Evolutionary conservation across 202 grass and related monocot genomes (phyloP).

Genomic region (Digitaria exilis): DNA sequence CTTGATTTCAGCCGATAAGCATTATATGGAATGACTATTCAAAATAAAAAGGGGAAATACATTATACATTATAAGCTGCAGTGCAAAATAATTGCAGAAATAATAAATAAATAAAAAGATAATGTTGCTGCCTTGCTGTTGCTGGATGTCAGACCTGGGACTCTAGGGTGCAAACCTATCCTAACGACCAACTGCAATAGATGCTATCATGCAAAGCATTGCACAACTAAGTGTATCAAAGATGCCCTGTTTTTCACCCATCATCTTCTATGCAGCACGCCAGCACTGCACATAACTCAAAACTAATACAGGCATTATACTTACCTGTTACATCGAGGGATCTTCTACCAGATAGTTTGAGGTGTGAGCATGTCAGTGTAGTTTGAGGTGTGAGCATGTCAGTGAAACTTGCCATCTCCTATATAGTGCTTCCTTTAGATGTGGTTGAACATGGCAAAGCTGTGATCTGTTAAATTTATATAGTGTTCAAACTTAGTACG

Average conservation of each 20-base stretch:
- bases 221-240: not conserved
- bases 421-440: slow-evolving; percentile 36
- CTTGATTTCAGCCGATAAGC: not conserved
- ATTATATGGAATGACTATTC: too few species aligned
- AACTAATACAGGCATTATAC: slow-evolving; percentile 14
- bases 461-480: slow-evolving; percentile 14
- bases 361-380: too few species aligned
- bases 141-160: not conserved
- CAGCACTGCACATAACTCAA: not conserved
- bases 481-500: slow-evolving; percentile 41
- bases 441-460: slow-evolving; percentile 8
- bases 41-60: not conserved
- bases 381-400: too few species aligned
- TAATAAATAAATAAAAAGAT: not conserved
- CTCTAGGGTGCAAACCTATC: not conserved
- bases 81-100: not conserved
- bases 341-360: slow-evolving; percentile 31
- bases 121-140: not conserved
- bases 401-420: slow-evolving; percentile 37
- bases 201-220: not conserved
- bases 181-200: not conserved
- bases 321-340: slow-evolving; percentile 34
- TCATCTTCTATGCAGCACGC: not conserved
- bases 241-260: not conserved
- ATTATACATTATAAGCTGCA: not conserved